A percentile compares a stretch with the other conserved stretches of the same genome.
Evolutionary conservation across 495 filamentous ascomycete species (phyloP).

Genomic region (Hypoxylon fragiforme): DNA sequence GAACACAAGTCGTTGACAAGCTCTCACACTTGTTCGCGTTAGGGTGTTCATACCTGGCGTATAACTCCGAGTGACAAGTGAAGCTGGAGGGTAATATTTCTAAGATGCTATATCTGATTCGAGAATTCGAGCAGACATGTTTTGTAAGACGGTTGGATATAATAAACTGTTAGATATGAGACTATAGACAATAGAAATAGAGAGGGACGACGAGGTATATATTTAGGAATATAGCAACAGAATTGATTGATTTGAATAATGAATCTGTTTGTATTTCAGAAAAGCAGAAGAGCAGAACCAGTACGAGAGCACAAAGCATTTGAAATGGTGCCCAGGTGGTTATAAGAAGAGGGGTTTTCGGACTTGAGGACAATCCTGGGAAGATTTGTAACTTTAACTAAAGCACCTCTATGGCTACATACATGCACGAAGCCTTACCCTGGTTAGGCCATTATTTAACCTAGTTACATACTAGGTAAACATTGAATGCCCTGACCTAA

Average conservation of each 20-base stretch:
- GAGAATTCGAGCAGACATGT: background rate
- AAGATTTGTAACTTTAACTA: too few species aligned
- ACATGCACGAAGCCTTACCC: too few species aligned
- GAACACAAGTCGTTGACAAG: background rate
- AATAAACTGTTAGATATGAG: constrained; percentile 11
- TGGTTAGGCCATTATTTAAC: too few species aligned
- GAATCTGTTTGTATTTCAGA: too few species aligned
- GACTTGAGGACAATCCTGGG: too few species aligned
- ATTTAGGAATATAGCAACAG: background rate
- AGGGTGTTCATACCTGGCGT: constrained; percentile 5
- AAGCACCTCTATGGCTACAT: too few species aligned
- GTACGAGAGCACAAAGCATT: too few species aligned
- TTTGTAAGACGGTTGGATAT: background rate
- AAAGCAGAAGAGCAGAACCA: too few species aligned
- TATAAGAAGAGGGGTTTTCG: too few species aligned
- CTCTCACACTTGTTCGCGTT: constrained; percentile 2
- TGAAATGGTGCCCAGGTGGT: too few species aligned
- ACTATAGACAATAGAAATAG: constrained; percentile 8
- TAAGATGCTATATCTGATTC: background rate
- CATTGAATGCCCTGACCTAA: too few species aligned
- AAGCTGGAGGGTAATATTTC: background rate
- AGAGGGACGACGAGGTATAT: constrained; percentile 3
- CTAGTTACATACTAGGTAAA: too few species aligned
- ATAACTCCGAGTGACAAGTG: background rate
- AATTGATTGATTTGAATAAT: background rate